Evolutionary conservation across 805 yeast genomes (phyloP).

Genomic region (Nakazawaea wickerhamii): DNA sequence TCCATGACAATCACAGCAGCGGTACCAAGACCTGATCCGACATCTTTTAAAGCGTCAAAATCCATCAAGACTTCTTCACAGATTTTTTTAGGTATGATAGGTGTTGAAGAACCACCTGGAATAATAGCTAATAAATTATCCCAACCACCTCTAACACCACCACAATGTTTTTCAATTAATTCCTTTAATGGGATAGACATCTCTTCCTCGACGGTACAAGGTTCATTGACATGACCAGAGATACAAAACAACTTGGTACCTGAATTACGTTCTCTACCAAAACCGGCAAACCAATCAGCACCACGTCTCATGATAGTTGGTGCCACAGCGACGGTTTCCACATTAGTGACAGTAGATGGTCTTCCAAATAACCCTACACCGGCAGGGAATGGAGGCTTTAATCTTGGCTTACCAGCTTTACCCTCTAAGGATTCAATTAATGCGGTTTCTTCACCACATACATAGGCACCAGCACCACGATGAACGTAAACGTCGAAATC

Average conservation of each 20-base stretch:
- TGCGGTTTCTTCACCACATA: constrained; percentile 92
- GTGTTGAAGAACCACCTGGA: constrained; percentile 90
- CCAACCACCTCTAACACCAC: constrained; percentile 91
- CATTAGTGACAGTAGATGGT: constrained; percentile 88
- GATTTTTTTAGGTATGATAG: constrained; percentile 62
- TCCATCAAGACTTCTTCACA: constrained; percentile 79
- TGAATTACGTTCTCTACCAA: constrained; percentile 80
- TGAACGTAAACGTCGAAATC: constrained; percentile 79
- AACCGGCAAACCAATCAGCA: constrained; percentile 77
- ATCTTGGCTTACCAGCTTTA: constrained; percentile 89
- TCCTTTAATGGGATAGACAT: constrained; percentile 86
- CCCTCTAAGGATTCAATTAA: constrained; percentile 86
- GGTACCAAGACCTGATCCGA: constrained; percentile 84
- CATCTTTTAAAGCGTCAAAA: constrained; percentile 80
- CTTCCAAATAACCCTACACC: constrained; percentile 90
- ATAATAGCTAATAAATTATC: constrained; percentile 82
- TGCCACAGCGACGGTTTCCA: constrained; percentile 86
- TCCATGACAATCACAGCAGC: constrained; percentile 92
- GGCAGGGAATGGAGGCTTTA: constrained; percentile 94
- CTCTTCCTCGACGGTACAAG: constrained; percentile 91
- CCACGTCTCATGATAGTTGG: constrained; percentile 89
- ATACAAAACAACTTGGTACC: constrained; percentile 84
- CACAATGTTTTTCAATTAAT: constrained; percentile 82
- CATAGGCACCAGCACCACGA: constrained; percentile 91
- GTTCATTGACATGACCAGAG: constrained; percentile 87